phyloP scores from a whole-genome alignment of 2,329 filamentous ascomycete genomes.

The Phoma herbarum region DNA sequence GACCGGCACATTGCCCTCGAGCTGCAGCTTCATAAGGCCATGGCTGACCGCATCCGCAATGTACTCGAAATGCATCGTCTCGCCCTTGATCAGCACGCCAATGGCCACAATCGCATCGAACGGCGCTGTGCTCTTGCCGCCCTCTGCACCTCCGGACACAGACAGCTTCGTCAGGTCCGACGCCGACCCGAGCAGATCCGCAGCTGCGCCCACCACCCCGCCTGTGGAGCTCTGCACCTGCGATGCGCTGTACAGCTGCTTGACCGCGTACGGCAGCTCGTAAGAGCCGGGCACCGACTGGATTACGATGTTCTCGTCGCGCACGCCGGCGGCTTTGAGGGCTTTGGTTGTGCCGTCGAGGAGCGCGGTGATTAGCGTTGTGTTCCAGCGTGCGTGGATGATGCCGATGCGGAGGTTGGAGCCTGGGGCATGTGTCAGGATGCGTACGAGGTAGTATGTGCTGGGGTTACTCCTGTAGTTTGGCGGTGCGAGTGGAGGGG shows the following conservation, averaged over 20 bases:
- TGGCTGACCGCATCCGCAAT: constrained; percentile 91
- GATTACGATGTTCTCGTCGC: constrained; percentile 84
- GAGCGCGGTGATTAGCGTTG: constrained; percentile 83
- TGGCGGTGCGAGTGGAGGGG: background rate
- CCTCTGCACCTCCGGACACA: constrained; percentile 23
- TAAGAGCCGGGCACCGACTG: constrained; percentile 93
- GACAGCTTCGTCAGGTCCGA: constrained; percentile 62
- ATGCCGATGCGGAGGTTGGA: constrained; percentile 85
- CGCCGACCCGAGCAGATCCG: constrained; percentile 77
- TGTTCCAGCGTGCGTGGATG: constrained; percentile 96
- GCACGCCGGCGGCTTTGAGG: constrained; percentile 80
- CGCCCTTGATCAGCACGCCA: constrained; percentile 96
- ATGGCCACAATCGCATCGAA: constrained; percentile 97
- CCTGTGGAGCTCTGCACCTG: constrained; percentile 75
- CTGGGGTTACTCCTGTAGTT: background rate
- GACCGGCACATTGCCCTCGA: constrained; percentile 88
- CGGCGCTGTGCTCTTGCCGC: constrained; percentile 51
- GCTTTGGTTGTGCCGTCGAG: constrained; percentile 81
- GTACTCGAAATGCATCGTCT: constrained; percentile 99
- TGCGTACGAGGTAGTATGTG: background rate
- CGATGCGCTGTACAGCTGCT: constrained; percentile 86
- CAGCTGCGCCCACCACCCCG: constrained; percentile 70
- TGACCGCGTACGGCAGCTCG: constrained; percentile 90
- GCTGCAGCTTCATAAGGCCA: constrained; percentile 91
- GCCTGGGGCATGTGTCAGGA: constrained; percentile 45